These are phyloP conservation scores for Neonectria faginata DNA, from an alignment of 2,329 filamentous ascomycete species.

Conservation along the genomic window DNA sequence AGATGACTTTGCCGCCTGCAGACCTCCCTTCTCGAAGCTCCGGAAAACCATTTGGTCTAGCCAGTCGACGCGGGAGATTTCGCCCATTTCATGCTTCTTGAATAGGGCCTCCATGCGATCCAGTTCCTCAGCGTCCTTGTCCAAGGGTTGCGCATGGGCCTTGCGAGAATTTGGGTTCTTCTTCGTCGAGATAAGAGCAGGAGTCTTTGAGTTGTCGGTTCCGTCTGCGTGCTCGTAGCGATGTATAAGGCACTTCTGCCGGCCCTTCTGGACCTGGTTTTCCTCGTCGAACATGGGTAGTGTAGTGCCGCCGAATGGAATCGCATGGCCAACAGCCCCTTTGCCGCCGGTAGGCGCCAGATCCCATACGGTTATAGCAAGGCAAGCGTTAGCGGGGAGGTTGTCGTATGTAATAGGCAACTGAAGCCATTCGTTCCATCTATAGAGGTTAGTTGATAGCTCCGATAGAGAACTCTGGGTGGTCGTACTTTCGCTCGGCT, in stretches of 20 bases:
- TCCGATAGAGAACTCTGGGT: not conserved
- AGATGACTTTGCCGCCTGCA: conserved; percentile 72
- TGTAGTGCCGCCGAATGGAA: conserved; percentile 95
- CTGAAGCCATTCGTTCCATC: conserved; percentile 97
- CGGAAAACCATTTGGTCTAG: conserved; percentile 94
- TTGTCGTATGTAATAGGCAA: conserved; percentile 87
- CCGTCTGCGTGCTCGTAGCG: conserved; percentile 87
- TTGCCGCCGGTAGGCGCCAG: conserved; percentile 82
- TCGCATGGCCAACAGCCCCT: conserved; percentile 77
- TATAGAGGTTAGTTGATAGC: conserved; percentile 47
- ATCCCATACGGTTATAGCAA: conserved; percentile 97
- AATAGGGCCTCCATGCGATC: conserved; percentile 90
- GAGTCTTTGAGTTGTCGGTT: conserved; percentile 82
- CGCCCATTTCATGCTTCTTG: conserved; percentile 98
- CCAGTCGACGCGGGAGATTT: conserved; percentile 94
- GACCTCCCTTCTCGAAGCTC: conserved; percentile 81
- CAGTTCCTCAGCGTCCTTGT: conserved; percentile 83
- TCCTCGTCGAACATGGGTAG: conserved; percentile 92
- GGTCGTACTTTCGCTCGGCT: conserved; percentile 68
- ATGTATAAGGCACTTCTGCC: conserved; percentile 91
- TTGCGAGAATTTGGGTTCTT: conserved; percentile 64
- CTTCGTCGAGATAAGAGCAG: conserved; percentile 70
- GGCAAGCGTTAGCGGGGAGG: conserved; percentile 81
- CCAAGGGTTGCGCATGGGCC: conserved; percentile 63
- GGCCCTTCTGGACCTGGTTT: conserved; percentile 89